phyloP scores from a whole-genome alignment of 2,329 filamentous ascomycete species.

The Aspergillus phoenicis region DNA sequence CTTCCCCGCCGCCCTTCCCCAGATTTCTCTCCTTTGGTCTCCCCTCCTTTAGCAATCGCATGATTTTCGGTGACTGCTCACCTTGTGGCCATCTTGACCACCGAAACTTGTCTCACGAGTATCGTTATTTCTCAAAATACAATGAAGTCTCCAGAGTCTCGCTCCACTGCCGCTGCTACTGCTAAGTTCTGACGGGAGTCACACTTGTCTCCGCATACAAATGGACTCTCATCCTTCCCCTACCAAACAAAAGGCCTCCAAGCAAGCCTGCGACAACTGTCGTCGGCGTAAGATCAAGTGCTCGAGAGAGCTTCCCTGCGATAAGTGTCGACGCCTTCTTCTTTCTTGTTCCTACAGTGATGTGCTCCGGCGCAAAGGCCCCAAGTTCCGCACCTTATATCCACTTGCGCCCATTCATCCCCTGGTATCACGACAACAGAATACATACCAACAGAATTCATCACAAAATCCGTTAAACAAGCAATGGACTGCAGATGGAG shows the following conservation, averaged over 20 bases:
- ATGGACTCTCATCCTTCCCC: slow-evolving; percentile 28
- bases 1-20: slow-evolving; percentile 19
- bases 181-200: background rate
- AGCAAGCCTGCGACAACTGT: slow-evolving; percentile 47
- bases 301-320: slow-evolving; percentile 43
- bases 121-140: background rate
- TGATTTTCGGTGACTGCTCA: background rate
- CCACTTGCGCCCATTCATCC: slow-evolving; percentile 42
- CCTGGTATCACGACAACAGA: slow-evolving; percentile 26
- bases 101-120: background rate
- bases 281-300: slow-evolving; percentile 49
- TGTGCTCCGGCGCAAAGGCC: slow-evolving; percentile 42
- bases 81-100: background rate
- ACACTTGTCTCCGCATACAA: background rate
- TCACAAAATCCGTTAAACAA: slow-evolving; percentile 23
- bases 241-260: slow-evolving; percentile 28
- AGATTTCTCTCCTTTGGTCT: slow-evolving; percentile 15
- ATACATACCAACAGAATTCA: slow-evolving; percentile 17
- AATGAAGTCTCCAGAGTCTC: slow-evolving; percentile 10
- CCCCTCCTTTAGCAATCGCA: background rate
- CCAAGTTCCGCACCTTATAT: slow-evolving; percentile 44
- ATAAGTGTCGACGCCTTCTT: slow-evolving; percentile 43
- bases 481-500: slow-evolving; percentile 23
- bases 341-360: slow-evolving; percentile 45
- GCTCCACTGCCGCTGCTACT: background rate